phyloP scores from a whole-genome alignment of 352 stramenopile genomes.

The Globisporangium camurandrum region DNA sequence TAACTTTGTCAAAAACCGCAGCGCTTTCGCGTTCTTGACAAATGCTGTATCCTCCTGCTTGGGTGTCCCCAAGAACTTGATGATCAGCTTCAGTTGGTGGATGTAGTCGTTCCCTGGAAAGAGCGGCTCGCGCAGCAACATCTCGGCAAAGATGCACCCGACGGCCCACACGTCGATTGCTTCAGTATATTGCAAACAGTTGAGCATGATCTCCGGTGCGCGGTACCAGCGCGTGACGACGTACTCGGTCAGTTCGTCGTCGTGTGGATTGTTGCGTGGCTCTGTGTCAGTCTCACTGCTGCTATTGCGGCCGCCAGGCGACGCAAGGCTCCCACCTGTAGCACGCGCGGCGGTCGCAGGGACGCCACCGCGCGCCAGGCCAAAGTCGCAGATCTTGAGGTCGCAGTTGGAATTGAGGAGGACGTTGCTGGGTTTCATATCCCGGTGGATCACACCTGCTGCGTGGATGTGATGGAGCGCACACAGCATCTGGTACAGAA shows the following conservation, averaged over 20 bases:
- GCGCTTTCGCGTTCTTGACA: slow-evolving; percentile 88
- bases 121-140: slow-evolving; percentile 93
- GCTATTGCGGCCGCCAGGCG: slow-evolving; percentile 16
- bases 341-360: slow-evolving; percentile 80
- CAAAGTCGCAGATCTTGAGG: slow-evolving; percentile 91
- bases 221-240: slow-evolving; percentile 93
- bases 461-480: slow-evolving; percentile 92
- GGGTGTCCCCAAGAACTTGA: slow-evolving; percentile 54
- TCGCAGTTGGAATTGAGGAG: slow-evolving; percentile 77
- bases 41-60: slow-evolving; percentile 74
- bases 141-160: slow-evolving; percentile 98
- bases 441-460: slow-evolving; percentile 75
- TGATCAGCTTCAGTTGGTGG: slow-evolving; percentile 79
- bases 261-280: no score
- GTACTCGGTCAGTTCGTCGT: slow-evolving; percentile 71
- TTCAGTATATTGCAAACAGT: slow-evolving; percentile 92
- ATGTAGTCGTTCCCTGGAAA: slow-evolving; percentile 89
- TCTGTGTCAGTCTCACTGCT: no score
- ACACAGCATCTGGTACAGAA: slow-evolving; percentile 80
- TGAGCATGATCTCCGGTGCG: slow-evolving; percentile 90
- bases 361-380: slow-evolving; percentile 72
- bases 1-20: slow-evolving; percentile 81
- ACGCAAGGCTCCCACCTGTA: background rate
- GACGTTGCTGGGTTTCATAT: slow-evolving; percentile 82
- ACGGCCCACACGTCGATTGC: slow-evolving; percentile 93